Evolutionary conservation across 768 basidiomycete species (phyloP), one percentile per base, ranked within the genome.

Genomic region (Fomitopsis pulvina): DNA sequence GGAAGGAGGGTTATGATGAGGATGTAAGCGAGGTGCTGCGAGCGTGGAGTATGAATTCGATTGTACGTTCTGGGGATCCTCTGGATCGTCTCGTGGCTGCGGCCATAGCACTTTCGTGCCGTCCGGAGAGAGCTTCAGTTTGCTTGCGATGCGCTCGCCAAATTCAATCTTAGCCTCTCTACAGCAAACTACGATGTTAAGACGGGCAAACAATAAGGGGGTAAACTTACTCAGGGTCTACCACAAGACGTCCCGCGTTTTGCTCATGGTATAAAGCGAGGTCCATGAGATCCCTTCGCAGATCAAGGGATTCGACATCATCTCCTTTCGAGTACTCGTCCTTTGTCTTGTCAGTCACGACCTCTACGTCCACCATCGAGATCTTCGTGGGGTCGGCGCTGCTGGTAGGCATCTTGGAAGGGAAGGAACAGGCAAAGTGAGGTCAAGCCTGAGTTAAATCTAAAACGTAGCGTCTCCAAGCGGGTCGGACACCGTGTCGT

Each of bases 11-110:
- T 32, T n/a, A n/a, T n/a, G n/a, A n/a, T n/a, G n/a, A n/a, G n/a
- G n/a, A n/a, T 32, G 30, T 32, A 16, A 32, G 30, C 30, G 16
- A n/a, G n/a, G n/a, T n/a, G n/a, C n/a, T n/a, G n/a, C n/a, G n/a
- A n/a, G n/a, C n/a, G n/a, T n/a, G n/a, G n/a, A n/a, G n/a, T n/a
- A n/a, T n/a, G n/a, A n/a, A n/a, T n/a, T n/a, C n/a, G n/a, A n/a
- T n/a, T n/a, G n/a, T n/a, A 75, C 78, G 56, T 82, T 83, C 64
- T 83, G 81, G 16, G 83, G 83, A 57, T 85, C 82, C n/a, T 75
- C 66, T 0, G 75, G 73, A 40, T 78, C 72, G 55, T 83, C 77
- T 1, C 76, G 73, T 1, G 84, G 83, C 57, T 85, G 84, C 18
- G 84, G 84, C 80, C 83, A 85, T 0, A 87, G 71, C 9, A 85